Evolutionary conservation across 352 stramenopile genomes (phyloP).

Genomic region (Phytopythium cucurbitacearum): DNA sequence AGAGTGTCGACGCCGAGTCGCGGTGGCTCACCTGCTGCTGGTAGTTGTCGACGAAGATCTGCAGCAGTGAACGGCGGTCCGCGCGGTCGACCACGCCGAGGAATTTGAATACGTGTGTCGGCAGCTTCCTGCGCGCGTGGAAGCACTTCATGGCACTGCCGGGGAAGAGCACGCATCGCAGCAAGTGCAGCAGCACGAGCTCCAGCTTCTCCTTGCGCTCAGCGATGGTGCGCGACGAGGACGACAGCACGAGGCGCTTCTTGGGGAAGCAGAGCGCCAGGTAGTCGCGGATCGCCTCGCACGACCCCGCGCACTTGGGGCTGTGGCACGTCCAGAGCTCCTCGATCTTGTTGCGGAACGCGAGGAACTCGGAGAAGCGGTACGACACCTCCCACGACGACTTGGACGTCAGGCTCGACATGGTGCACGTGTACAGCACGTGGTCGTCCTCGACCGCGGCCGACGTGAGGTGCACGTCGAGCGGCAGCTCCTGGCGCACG

Average conservation of each 20-base stretch:
- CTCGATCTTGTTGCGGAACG: constrained; percentile 43
- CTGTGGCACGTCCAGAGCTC: constrained; percentile 51
- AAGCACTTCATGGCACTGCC: constrained; percentile 70
- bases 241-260: constrained; percentile 40
- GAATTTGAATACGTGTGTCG: constrained; percentile 53
- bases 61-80: constrained; percentile 56
- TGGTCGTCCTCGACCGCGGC: constrained; percentile 28
- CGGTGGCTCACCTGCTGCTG: constrained; percentile 28
- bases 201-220: constrained; percentile 56
- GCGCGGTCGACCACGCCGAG: constrained; percentile 42
- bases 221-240: constrained; percentile 26
- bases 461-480: constrained; percentile 38
- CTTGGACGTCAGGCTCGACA: constrained; percentile 40
- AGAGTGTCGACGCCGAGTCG: constrained; percentile 13
- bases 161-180: constrained; percentile 58
- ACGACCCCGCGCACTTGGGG: constrained; percentile 55
- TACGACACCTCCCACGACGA: constrained; percentile 51
- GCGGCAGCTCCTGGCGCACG: constrained; percentile 34
- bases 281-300: constrained; percentile 65
- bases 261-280: constrained; percentile 52
- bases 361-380: constrained; percentile 59
- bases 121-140: constrained; percentile 39
- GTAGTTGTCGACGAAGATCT: constrained; percentile 69
- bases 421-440: constrained; percentile 45
- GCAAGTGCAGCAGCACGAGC: constrained; percentile 56